These are phyloP conservation scores for Filobasidium floriforme DNA, from an alignment of 768 basidiomycete genomes.

Conservation along the genomic window DNA sequence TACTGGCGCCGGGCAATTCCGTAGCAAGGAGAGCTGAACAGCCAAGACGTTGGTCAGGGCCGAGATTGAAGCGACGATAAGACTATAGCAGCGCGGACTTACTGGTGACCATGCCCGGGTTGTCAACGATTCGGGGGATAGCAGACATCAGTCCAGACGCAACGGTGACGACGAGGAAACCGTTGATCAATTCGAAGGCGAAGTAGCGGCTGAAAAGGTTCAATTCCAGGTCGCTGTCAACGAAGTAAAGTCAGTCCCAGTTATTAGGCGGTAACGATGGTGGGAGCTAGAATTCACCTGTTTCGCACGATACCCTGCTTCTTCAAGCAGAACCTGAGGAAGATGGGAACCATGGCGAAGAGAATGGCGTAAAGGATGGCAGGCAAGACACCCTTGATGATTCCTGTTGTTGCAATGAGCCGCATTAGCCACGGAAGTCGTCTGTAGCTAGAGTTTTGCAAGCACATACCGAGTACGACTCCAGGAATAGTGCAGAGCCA, in stretches of 20 bases:
- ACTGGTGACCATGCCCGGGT: slow-evolving; percentile 28
- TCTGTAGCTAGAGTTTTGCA: not conserved
- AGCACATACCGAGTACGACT: slow-evolving; percentile 24
- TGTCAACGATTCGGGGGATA: slow-evolving; percentile 23
- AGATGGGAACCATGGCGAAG: slow-evolving; percentile 44
- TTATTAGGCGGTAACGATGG: not conserved
- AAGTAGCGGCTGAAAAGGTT: slow-evolving; percentile 44
- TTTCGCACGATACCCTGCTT: slow-evolving; percentile 39
- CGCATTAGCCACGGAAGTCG: not conserved
- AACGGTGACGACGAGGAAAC: slow-evolving; percentile 45
- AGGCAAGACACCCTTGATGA: slow-evolving; percentile 45
- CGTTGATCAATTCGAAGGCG: slow-evolving; percentile 46
- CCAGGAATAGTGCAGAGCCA: slow-evolving; percentile 40
- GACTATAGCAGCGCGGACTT: slow-evolving; percentile 18
- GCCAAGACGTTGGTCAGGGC: not conserved
- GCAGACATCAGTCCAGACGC: slow-evolving; percentile 40
- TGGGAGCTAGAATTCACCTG: slow-evolving; percentile 25
- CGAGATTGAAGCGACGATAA: not conserved
- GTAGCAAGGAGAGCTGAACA: slow-evolving; percentile 30
- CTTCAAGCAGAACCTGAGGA: slow-evolving; percentile 39
- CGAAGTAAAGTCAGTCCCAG: not conserved
- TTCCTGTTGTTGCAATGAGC: slow-evolving; percentile 23
- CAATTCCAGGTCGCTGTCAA: slow-evolving; percentile 39
- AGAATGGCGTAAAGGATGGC: slow-evolving; percentile 43
- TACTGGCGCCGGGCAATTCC: slow-evolving; percentile 39